A percentile compares a stretch with the other conserved stretches of the same genome.
Evolutionary conservation across 257 asterid species (phyloP).

Genomic region (Capsicum chinense): DNA sequence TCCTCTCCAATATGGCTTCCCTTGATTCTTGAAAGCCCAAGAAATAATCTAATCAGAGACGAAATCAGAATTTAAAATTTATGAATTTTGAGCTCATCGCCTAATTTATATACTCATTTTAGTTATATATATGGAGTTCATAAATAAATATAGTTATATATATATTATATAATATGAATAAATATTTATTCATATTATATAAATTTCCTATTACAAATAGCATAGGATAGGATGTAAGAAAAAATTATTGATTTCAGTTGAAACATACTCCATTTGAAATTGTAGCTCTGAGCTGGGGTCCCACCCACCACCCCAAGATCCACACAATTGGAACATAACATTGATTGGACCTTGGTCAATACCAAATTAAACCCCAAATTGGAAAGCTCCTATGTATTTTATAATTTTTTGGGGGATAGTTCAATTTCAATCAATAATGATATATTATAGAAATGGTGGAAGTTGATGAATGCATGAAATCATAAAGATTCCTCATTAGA

Average conservation of each 20-base stretch:
- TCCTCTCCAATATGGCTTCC: constrained; percentile 48
- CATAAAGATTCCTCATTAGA: constrained; percentile 76
- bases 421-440: constrained; percentile 11
- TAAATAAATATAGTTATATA: no score
- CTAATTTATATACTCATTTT: background rate
- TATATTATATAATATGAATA: no score
- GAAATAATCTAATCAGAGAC: background rate
- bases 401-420: background rate
- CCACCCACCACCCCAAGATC: constrained; percentile 39
- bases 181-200: background rate
- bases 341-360: constrained; percentile 43
- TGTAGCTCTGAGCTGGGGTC: background rate
- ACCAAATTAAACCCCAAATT: constrained; percentile 33
- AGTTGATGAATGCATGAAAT: constrained; percentile 51
- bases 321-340: constrained; percentile 37
- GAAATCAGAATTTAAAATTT: background rate
- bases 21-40: constrained; percentile 32
- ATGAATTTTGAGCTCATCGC: background rate
- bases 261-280: background rate
- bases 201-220: background rate
- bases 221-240: rapidly evolving
- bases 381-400: constrained; percentile 43
- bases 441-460: constrained; percentile 49
- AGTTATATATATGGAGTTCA: background rate
- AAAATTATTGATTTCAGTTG: background rate